These are phyloP conservation scores for Herpetomonas samuelpessoai DNA, from an alignment of 208 protist genomes.

Conservation along the genomic window DNA sequence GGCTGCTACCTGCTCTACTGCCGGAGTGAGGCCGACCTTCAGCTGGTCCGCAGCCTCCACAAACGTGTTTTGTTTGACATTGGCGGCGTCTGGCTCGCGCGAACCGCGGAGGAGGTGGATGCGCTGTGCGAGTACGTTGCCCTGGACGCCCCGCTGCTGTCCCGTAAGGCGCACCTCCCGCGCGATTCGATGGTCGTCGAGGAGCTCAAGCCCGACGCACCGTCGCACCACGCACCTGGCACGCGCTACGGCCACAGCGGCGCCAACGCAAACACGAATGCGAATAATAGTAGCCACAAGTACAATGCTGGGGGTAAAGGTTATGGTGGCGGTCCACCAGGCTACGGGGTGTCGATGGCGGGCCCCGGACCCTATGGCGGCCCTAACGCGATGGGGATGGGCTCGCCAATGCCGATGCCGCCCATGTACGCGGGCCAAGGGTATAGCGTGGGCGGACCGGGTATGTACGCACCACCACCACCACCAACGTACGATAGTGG, in stretches of 20 bases:
- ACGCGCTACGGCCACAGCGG: slow-evolving; percentile 9
- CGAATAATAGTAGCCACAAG: slow-evolving; percentile 1
- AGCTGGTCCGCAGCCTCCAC: slow-evolving; percentile 66
- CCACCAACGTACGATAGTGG: too few relatives aligned
- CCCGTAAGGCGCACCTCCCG: slow-evolving; percentile 62
- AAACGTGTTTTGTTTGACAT: slow-evolving; percentile 84
- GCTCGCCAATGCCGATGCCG: too few relatives aligned
- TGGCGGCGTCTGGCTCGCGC: slow-evolving; percentile 76
- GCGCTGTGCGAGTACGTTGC: slow-evolving; percentile 78
- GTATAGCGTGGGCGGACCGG: too few relatives aligned
- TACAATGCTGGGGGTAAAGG: too few relatives aligned
- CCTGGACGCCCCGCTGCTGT: slow-evolving; percentile 50
- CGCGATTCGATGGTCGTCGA: slow-evolving; percentile 82
- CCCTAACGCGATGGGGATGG: too few relatives aligned
- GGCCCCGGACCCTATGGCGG: too few relatives aligned
- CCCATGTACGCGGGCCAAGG: too few relatives aligned
- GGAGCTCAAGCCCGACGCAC: slow-evolving; percentile 57
- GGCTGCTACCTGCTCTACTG: slow-evolving; percentile 82
- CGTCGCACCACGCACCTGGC: slow-evolving; percentile 2
- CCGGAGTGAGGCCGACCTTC: slow-evolving; percentile 51
- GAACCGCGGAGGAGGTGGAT: slow-evolving; percentile 63
- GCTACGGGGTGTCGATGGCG: too few relatives aligned
- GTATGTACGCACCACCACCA: too few relatives aligned
- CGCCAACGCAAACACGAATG: slow-evolving; percentile 5
- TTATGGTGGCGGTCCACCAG: too few relatives aligned